Evolutionary conservation across 305 asterid species (phyloP).

Genomic region (Fraxinus greggii): DNA sequence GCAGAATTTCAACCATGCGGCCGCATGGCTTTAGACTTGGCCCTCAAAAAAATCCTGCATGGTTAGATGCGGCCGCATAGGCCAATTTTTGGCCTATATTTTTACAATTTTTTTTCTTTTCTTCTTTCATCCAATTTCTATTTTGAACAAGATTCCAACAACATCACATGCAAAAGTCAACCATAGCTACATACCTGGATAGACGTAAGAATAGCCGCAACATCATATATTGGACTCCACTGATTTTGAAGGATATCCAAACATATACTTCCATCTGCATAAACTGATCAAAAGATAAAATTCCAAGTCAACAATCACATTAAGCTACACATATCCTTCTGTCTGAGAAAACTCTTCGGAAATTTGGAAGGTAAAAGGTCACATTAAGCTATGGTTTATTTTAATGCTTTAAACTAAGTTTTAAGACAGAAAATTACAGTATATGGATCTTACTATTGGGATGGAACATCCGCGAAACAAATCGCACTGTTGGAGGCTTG

Average conservation of each 20-base stretch:
- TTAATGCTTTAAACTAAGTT: background rate
- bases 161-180: slow-evolving; percentile 4
- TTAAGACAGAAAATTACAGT: background rate
- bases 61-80: background rate
- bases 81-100: no score
- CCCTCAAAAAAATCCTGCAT: background rate
- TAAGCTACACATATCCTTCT: background rate
- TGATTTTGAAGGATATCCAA: slow-evolving; percentile 78
- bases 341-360: background rate
- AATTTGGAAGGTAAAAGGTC: background rate
- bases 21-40: background rate
- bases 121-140: background rate
- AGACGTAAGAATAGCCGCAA: slow-evolving; percentile 72
- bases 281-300: slow-evolving; percentile 45
- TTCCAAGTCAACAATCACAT: slow-evolving; percentile 7
- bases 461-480: slow-evolving; percentile 69
- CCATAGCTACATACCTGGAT: slow-evolving; percentile 42
- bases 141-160: background rate
- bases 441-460: slow-evolving; percentile 52
- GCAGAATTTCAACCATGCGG: no score
- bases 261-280: slow-evolving; percentile 79
- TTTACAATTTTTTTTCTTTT: background rate
- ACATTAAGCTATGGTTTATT: background rate
- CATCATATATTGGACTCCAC: slow-evolving; percentile 81
- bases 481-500: slow-evolving; percentile 67